Conservation (phyloP, 192 early-diverging fungal genomes). For the Backusella tuberculispora region DNA sequence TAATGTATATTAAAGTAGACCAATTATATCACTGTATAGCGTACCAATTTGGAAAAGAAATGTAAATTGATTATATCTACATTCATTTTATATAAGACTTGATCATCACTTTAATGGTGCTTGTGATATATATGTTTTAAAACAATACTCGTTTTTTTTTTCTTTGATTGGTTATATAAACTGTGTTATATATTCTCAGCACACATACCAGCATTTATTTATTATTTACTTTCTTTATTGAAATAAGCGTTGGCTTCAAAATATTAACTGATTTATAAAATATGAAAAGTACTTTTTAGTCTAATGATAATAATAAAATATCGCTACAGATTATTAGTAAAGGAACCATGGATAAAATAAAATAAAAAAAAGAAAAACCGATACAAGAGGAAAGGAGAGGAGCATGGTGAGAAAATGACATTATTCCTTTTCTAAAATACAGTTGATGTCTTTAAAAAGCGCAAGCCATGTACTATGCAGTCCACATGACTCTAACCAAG, state of each 20-base stretch:
- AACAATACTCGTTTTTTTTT: background rate
- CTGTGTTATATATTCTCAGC: background rate
- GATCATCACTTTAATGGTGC: too few relatives aligned
- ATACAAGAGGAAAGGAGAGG: background rate
- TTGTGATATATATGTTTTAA: too few relatives aligned
- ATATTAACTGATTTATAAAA: background rate
- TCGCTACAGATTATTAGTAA: background rate
- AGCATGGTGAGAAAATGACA: background rate
- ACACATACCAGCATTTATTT: background rate
- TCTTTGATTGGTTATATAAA: background rate
- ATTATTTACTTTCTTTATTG: background rate
- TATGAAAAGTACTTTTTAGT: background rate
- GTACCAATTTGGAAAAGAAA: too few relatives aligned
- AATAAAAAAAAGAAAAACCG: background rate
- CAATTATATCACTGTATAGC: too few relatives aligned
- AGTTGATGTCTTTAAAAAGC: background rate
- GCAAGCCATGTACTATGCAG: background rate
- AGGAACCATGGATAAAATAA: too few relatives aligned
- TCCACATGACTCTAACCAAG: background rate
- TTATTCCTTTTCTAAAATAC: conserved; percentile 1
- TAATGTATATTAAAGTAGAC: too few relatives aligned
- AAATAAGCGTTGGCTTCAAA: background rate
- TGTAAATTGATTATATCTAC: too few relatives aligned
- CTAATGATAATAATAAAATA: background rate
- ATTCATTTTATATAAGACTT: too few relatives aligned